Base-by-base conservation (phyloP, 371 early-diverging fungal genomes). In the Dichotomocladium elegans region DNA sequence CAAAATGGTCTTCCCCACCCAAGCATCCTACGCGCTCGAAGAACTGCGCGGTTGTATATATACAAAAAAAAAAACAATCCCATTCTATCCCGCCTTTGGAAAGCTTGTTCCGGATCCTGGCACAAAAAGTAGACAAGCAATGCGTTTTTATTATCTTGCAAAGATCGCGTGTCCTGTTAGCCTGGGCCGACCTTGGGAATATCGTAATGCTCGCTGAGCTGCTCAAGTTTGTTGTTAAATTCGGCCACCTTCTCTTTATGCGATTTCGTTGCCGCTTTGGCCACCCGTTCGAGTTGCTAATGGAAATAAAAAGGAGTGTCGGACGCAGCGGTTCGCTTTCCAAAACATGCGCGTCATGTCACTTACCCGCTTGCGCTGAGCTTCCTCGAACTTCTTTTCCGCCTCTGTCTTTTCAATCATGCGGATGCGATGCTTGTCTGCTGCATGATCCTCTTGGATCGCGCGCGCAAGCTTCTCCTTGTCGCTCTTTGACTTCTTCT, bases 171-270 rank as follows among this genome's bases (percentile, higher is more conserved):
- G 12, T 35, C 17, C 25, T 69, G 41, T 77, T 77, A 80, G 61
- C 74, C 84, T 51, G 84, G 84, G 51, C 82, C 82, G 41, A 85
- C 86, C 56, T 86, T 86, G 50, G 86, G 86, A 66, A 86, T 83
- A 53, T 86, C 86, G 56, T 84, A 80, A 62, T 86, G 86, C 60
- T 86, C 86, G 26, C 84, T 84, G 53, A 86, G 72, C 26, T 81
- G 70, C 51, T 84, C 86, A 6, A 83, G 60, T 41, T 82, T 81
- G 28, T 75, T 65, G 47, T 86, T 84, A 33, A 86, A 73, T 48
- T 84, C 85, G 35, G 77, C 64, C 12, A 85, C 82, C 47, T 74
- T 72, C 49, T 85, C 85, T 57, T 81, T 82, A 64, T 85, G 85
- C 12, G 83, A 82, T 63, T 77, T 81, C 22, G 64, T 55, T 2